Evolutionary conservation across 2,329 filamentous ascomycete species (phyloP), one percentile per base, ranked within the genome.

Genomic region (Trichophyton simii): DNA sequence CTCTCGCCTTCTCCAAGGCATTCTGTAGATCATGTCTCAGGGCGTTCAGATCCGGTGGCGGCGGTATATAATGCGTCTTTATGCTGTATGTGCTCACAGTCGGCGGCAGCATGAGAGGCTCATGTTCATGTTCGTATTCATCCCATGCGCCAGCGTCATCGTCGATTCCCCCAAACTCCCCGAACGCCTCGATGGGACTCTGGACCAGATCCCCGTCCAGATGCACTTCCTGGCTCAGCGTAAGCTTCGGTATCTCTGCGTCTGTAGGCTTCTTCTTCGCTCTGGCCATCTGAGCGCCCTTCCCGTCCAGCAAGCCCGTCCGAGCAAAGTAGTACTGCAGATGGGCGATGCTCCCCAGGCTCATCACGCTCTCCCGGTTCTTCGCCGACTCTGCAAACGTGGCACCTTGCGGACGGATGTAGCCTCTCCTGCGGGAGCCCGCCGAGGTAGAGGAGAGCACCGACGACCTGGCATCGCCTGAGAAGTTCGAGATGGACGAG

Each of bases 321-420:
- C 94, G 82, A 41, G 94, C 92, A 77, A 99, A 99, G 76, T 97
- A 99, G 76, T 97, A 96, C 75, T 99, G 94, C 70, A 99, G 79
- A 77, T 99, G 94, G 61, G 91, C 90, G 68, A 99, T 99, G 74
- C 91, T 96, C 60, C 94, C 94, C 64, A 99, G 77, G 70, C 90
- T 96, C 83, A 97, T 87, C 66, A 99, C 94, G 71, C 91, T 96
- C 73, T 99, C 92, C 65, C 94, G 83, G 58, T 90, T 90, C 71
- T 85, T 86, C 55, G 94, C 94, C 61, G 91, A 96, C 63, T 88
- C 87, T 28, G 94, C 89, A 73, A 97, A 99, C 69, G 91, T 83
- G 59, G 89, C 95, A 60, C 86, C 89, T 72, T 91, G 87, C 0
- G 91, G 91, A 58, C 91, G 83, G 77, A 95, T 88, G 76, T 92